Evolutionary conservation across 2,329 filamentous ascomycete species (phyloP), one percentile per base, ranked within the genome.

Genomic region (Colletotrichum euphorbiae): DNA sequence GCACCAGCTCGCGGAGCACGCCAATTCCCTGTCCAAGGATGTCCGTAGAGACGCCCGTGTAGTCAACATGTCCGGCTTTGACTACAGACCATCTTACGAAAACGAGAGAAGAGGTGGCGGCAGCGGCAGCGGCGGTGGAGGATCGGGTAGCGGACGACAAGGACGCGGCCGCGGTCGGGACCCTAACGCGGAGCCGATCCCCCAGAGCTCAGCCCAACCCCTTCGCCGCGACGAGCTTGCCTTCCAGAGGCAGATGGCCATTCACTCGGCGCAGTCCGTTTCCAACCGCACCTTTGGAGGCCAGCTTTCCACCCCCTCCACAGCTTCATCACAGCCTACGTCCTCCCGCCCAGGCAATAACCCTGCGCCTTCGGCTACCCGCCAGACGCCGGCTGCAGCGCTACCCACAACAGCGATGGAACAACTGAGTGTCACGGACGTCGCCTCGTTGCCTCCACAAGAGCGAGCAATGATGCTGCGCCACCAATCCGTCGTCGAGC

Each of bases 221-320:
- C 78, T 98, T 75, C 88, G 92, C 55, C 85, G 96, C 75, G 96
- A 97, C 71, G 93, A 98, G 78, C 82, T 97, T 60, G 95, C 96
- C 2, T 97, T 93, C 77, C 95, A 98, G 75, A 87, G 96, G 57
- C 93, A 97, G 75, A 90, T 97, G 84, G 94, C 94, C 45, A 93
- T 98, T 56, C 94, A 97, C 73, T 94, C 90, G 56, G 91, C 93
- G 1, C 93, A 97, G 75, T 93, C 93, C 0, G 87, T 93, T 0
- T 89, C 92, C 0, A 90, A 88, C 50, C 88, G 94, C 48, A 93
- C 89, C 3, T 98, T 98, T 81, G 94, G 94, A 48, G 93, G 94
- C 6, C 91, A 93, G 73, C 85, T 97, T 57, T 93, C 91, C n/a
- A 77, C 85, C 19, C 75, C 79, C 59, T 78, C 85, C 48, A 75